phyloP scores from a whole-genome alignment of 257 asterid species.

The Lantana camara region DNA sequence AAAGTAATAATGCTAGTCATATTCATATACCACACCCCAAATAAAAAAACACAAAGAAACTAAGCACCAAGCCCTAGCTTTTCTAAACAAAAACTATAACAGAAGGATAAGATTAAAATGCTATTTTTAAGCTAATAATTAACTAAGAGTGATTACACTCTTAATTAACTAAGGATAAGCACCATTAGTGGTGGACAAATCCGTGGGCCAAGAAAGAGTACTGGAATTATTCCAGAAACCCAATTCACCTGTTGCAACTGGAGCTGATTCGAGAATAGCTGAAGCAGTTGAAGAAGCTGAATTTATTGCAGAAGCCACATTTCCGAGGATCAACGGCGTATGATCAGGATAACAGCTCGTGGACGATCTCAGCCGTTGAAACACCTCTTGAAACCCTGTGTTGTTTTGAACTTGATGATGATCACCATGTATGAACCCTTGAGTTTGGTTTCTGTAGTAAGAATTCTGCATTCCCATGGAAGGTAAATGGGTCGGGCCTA shows the following conservation, averaged over 20 bases:
- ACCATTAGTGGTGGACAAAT: constrained; percentile 58
- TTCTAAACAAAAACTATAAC: constrained; percentile 22
- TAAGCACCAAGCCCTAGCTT: constrained; percentile 39
- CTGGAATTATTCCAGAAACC: constrained; percentile 58
- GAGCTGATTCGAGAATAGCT: constrained; percentile 63
- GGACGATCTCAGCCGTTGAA: constrained; percentile 56
- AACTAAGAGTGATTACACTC: neutral
- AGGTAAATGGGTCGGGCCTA: constrained; percentile 34
- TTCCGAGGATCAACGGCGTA: constrained; percentile 40
- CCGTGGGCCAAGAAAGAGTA: constrained; percentile 54
- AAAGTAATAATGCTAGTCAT: constrained; percentile 26
- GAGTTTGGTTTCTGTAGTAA: constrained; percentile 47
- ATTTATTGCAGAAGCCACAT: constrained; percentile 37
- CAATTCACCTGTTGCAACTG: constrained; percentile 48
- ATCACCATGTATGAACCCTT: constrained; percentile 26
- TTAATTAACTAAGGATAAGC: constrained; percentile 44
- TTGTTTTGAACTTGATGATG: constrained; percentile 45
- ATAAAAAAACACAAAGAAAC: neutral
- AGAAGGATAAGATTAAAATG: constrained; percentile 1
- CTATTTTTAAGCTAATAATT: constrained; percentile 1
- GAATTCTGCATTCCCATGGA: constrained; percentile 31
- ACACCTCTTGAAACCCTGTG: constrained; percentile 61
- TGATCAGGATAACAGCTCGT: constrained; percentile 41
- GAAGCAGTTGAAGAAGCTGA: constrained; percentile 38
- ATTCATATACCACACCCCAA: constrained; percentile 50